Base-by-base conservation (phyloP, 352 stramenopile genomes). In the Phytophthora pinifolia region DNA sequence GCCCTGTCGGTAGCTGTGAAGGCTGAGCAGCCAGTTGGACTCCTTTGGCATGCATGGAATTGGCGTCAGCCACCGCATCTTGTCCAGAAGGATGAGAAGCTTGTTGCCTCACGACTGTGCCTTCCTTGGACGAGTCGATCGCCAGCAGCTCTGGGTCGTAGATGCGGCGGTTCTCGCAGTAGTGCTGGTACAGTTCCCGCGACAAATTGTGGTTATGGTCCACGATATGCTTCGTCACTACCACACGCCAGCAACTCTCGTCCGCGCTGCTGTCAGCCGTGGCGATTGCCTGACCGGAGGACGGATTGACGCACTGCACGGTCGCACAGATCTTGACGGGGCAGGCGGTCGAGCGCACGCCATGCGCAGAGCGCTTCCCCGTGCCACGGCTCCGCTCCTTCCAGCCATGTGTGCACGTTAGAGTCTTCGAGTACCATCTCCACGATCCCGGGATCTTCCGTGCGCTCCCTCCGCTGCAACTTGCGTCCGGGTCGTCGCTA, bases 181-280 rank as follows among this genome's bases (percentile, higher is more conserved):
- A 92, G 44, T 92, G 77, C 22, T 88, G 73, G 30, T 85, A 87
- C 22, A 92, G 49, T 37, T 82, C 81, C 13, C 68, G 65, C 6
- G 81, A 92, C n/a, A 92, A 56, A 39, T 88, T 92, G 58, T 92
- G 81, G 47, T 92, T 92, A 55, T 92, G 81, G 37, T 88, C 79
- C 13, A 85, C 64, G 4, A 89, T 54, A 59, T 92, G 81, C 37
- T 87, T 87, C 14, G 79, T 92, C 10, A 92, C 72, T 2, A 92
- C 77, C 18, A 92, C 79, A 2, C 76, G 77, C 81, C 81, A 92
- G 18, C 51, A 70, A 32, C 27, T 65, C 1, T 52, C 25, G 14
- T 15, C n/a, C 27, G 46, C 31, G 22, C 17, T 20, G 7, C 18
- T 31, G 29, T 51, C 45, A 38, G 29, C 9, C 4, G 12, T 27